Conservation (phyloP, 257 asterid species). For the Craterostigma plantagineum region DNA sequence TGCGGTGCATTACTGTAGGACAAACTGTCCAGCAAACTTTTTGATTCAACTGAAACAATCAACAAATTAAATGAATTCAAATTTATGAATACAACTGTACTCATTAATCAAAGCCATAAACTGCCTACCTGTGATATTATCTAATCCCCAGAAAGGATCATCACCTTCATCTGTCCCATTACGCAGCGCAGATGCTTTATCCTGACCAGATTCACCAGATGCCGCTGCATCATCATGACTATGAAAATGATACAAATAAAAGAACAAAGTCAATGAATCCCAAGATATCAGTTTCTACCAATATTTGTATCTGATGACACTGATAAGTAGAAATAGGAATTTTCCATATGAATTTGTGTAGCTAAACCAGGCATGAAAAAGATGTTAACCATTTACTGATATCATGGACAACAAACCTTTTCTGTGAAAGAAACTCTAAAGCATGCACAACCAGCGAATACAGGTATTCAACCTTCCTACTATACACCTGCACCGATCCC, state of each 20-base stretch:
- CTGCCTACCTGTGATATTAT: slow-evolving; percentile 58
- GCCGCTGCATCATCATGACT: slow-evolving; percentile 28
- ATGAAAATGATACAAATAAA: background rate
- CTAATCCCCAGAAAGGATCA: slow-evolving; percentile 67
- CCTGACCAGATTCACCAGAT: slow-evolving; percentile 21
- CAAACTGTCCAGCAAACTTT: slow-evolving; percentile 46
- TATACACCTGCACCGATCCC: slow-evolving; percentile 92
- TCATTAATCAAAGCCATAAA: slow-evolving; percentile 4
- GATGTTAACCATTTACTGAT: too few relatives aligned
- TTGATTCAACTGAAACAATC: slow-evolving; percentile 48
- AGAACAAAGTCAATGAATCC: background rate
- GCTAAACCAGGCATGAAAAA: too few relatives aligned
- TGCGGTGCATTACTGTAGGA: too few relatives aligned
- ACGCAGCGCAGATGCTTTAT: slow-evolving; percentile 19
- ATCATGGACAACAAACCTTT: slow-evolving; percentile 40
- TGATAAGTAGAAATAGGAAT: background rate
- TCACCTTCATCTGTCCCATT: slow-evolving; percentile 27
- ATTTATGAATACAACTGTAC: background rate
- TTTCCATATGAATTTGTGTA: too few relatives aligned
- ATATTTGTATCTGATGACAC: too few relatives aligned
- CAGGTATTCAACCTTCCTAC: slow-evolving; percentile 90
- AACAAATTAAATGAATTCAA: slow-evolving; percentile 2
- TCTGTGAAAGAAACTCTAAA: slow-evolving; percentile 71
- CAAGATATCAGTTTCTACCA: background rate
- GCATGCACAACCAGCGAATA: slow-evolving; percentile 79